Percentiles rank a stretch among this genome's conserved stretches.
Evolutionary conservation across 306 rosid genomes (phyloP).

Genomic region (Gastrolobium villosum): DNA sequence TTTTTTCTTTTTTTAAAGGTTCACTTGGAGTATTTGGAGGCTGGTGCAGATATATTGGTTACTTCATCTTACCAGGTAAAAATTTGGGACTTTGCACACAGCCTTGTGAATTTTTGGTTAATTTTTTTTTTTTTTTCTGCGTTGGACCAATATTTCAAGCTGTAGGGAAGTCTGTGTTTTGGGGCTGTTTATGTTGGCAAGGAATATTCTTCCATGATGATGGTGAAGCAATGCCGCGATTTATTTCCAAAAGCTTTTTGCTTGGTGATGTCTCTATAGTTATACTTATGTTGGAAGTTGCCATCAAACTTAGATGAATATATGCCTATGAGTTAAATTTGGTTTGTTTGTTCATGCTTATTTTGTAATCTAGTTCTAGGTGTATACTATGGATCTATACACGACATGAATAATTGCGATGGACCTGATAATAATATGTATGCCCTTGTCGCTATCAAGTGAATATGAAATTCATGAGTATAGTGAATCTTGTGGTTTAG

Average conservation of each 20-base stretch:
- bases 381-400: neutral
- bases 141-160: neutral
- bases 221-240: neutral
- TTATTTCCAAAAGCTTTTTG: neutral
- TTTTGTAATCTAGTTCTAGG: neutral
- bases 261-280: neutral
- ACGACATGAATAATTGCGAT: neutral
- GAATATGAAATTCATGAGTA: constrained; percentile 1
- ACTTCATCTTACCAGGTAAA: constrained; percentile 93
- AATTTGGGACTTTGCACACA: neutral
- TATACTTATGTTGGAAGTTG: neutral
- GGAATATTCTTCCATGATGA: neutral
- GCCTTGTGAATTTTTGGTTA: neutral
- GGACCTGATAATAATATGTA: neutral
- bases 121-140: neutral
- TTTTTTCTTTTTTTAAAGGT: constrained; percentile 56
- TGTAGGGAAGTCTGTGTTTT: neutral
- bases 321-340: neutral
- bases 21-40: constrained; percentile 83
- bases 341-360: neutral
- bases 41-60: constrained; percentile 86
- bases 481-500: neutral
- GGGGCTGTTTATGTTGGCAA: neutral
- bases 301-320: neutral
- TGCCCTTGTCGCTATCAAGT: neutral